Percentiles rank a stretch among this genome's conserved stretches.
Conservation (phyloP, 2,329 filamentous ascomycete species). For the Penicillium frequentans region DNA sequence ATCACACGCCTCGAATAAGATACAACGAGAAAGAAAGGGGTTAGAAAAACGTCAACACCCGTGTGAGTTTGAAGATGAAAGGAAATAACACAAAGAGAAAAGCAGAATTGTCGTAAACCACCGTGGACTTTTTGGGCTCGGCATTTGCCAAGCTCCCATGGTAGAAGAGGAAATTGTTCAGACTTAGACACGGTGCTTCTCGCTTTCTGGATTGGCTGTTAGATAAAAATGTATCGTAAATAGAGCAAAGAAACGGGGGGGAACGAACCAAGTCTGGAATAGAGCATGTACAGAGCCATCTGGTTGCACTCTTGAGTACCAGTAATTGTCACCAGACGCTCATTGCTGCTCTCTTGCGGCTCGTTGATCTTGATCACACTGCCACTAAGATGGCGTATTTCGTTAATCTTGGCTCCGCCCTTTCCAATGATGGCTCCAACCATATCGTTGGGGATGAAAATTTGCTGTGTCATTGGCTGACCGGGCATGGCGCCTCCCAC, state of each 20-base stretch:
- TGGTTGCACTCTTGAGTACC: slow-evolving; percentile 98
- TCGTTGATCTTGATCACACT: slow-evolving; percentile 99
- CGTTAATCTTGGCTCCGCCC: slow-evolving; percentile 98
- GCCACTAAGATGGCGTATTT: slow-evolving; percentile 93
- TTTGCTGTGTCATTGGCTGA: slow-evolving; percentile 91
- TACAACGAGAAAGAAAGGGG: slow-evolving; percentile 30
- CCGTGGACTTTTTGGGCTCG: slow-evolving; percentile 26
- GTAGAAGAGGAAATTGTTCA: slow-evolving; percentile 2
- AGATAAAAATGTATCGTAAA: not conserved
- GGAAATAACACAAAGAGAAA: not conserved
- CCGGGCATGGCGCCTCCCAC: slow-evolving; percentile 74
- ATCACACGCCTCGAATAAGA: slow-evolving; percentile 33
- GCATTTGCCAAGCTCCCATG: slow-evolving; percentile 7
- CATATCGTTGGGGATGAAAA: slow-evolving; percentile 99
- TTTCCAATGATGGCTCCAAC: slow-evolving; percentile 99
- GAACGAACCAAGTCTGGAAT: slow-evolving; percentile 81
- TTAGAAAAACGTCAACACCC: slow-evolving; percentile 7
- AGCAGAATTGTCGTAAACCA: slow-evolving; percentile 20
- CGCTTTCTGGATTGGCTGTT: slow-evolving; percentile 59
- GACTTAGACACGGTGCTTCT: slow-evolving; percentile 68
- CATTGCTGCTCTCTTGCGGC: slow-evolving; percentile 97
- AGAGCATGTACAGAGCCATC: slow-evolving; percentile 99
- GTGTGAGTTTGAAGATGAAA: slow-evolving; percentile 10
- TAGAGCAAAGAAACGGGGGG: not conserved
- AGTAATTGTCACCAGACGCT: slow-evolving; percentile 94